Evolutionary conservation across 2,329 filamentous ascomycete genomes (phyloP).

Genomic region (Colletotrichum sansevieriae): DNA sequence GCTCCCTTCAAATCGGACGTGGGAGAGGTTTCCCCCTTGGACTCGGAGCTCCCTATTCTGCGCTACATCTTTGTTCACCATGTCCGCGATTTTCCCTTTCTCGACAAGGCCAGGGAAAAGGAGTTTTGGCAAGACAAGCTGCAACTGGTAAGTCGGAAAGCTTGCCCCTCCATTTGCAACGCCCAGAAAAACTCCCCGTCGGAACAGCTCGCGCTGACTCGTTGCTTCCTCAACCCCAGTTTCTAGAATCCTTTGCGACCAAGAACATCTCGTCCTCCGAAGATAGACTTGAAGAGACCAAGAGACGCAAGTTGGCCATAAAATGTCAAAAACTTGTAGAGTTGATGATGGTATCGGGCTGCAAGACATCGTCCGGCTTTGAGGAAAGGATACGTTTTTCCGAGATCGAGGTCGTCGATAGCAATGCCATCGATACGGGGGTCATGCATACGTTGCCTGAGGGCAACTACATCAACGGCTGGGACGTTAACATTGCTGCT

Average conservation of each 20-base stretch:
- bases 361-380: slow-evolving; percentile 95
- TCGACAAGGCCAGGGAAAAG: slow-evolving; percentile 97
- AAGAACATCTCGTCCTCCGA: slow-evolving; percentile 98
- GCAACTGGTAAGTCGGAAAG: slow-evolving; percentile 78
- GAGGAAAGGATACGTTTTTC: slow-evolving; percentile 97
- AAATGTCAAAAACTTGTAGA: slow-evolving; percentile 98
- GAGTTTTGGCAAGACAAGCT: slow-evolving; percentile 99
- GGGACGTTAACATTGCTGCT: slow-evolving; percentile 95
- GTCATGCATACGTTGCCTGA: slow-evolving; percentile 89
- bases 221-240: slow-evolving; percentile 64
- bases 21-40: slow-evolving; percentile 91
- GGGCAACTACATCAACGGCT: slow-evolving; percentile 92
- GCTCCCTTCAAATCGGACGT: slow-evolving; percentile 94
- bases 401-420: slow-evolving; percentile 96
- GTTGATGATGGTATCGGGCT: slow-evolving; percentile 99
- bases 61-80: slow-evolving; percentile 98
- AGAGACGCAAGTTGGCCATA: slow-evolving; percentile 88
- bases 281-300: slow-evolving; percentile 95
- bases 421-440: slow-evolving; percentile 91
- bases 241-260: slow-evolving; percentile 95
- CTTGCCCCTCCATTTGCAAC: slow-evolving; percentile 4
- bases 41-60: slow-evolving; percentile 93
- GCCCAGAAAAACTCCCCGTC: slow-evolving; percentile 9
- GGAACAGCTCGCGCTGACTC: slow-evolving; percentile 29
- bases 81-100: slow-evolving; percentile 96